These are phyloP conservation scores for Fusarium floridanum DNA, from an alignment of 2,329 filamentous ascomycete genomes.

Conservation along the genomic window DNA sequence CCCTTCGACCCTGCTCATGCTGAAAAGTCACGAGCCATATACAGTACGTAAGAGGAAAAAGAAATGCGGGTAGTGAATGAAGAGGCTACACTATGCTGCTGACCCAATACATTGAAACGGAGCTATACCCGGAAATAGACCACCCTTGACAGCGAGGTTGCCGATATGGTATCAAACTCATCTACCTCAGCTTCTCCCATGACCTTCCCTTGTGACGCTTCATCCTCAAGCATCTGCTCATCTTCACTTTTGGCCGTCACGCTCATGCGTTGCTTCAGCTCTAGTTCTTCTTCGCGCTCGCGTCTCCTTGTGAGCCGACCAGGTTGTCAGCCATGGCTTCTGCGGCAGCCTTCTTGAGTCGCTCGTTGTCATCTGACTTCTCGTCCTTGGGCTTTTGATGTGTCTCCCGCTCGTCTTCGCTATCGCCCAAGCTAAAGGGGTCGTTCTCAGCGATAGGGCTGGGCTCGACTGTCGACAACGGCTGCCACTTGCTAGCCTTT, in stretches of 20 bases:
- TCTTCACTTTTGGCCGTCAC: not conserved
- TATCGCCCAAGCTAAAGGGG: slow-evolving; percentile 95
- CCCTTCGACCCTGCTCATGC: slow-evolving; percentile 1
- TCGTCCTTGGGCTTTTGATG: slow-evolving; percentile 67
- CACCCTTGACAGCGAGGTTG: slow-evolving; percentile 17
- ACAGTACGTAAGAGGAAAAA: slow-evolving; percentile 3
- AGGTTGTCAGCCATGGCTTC: slow-evolving; percentile 71
- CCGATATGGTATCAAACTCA: slow-evolving; percentile 18
- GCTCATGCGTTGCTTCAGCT: not conserved
- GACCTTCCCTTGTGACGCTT: slow-evolving; percentile 4
- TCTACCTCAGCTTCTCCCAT: slow-evolving; percentile 19
- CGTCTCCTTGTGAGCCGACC: slow-evolving; percentile 55
- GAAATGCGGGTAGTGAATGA: slow-evolving; percentile 24
- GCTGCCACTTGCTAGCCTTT: slow-evolving; percentile 97
- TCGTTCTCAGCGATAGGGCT: slow-evolving; percentile 91
- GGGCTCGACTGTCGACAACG: slow-evolving; percentile 84
- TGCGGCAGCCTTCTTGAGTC: slow-evolving; percentile 74
- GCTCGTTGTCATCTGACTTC: slow-evolving; percentile 70
- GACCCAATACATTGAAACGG: slow-evolving; percentile 22
- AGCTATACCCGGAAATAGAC: slow-evolving; percentile 28
- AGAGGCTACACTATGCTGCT: slow-evolving; percentile 43
- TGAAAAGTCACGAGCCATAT: slow-evolving; percentile 1
- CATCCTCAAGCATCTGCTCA: not conserved
- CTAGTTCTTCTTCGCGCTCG: slow-evolving; percentile 53
- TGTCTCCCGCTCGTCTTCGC: slow-evolving; percentile 86